These are phyloP conservation scores for Tulasnella sp. DNA, from an alignment of 768 basidiomycete species.

Conservation along the genomic window DNA sequence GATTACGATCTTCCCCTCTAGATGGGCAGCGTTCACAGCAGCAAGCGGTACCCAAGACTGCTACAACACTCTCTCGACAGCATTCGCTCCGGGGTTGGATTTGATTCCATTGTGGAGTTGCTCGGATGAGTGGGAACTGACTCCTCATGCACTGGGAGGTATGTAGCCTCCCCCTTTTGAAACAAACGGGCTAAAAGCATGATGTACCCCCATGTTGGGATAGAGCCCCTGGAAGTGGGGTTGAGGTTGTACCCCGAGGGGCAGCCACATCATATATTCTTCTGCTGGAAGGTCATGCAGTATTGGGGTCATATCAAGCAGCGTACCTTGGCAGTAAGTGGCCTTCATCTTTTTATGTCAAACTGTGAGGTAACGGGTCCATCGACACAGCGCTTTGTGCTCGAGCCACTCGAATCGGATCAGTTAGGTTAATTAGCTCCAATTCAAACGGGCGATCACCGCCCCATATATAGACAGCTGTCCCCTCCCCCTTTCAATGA, in stretches of 20 bases:
- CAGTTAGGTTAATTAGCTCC: too few relatives aligned
- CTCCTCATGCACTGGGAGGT: background rate
- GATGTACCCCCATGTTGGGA: too few relatives aligned
- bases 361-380: background rate
- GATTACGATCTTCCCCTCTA: background rate
- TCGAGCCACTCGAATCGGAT: background rate
- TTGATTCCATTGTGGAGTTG: background rate
- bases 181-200: too few relatives aligned
- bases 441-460: too few relatives aligned
- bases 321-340: background rate
- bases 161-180: background rate
- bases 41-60: background rate
- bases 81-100: background rate
- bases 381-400: background rate
- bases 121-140: background rate
- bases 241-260: background rate
- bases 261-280: background rate
- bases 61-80: background rate
- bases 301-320: background rate
- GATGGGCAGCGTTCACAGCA: background rate
- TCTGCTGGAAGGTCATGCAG: background rate
- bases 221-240: background rate
- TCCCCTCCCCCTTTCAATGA: too few relatives aligned
- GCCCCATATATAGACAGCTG: too few relatives aligned
- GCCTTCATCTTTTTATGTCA: background rate